Conservation (phyloP, 805 yeast genomes). For the Scheffersomyces coipomensis region DNA sequence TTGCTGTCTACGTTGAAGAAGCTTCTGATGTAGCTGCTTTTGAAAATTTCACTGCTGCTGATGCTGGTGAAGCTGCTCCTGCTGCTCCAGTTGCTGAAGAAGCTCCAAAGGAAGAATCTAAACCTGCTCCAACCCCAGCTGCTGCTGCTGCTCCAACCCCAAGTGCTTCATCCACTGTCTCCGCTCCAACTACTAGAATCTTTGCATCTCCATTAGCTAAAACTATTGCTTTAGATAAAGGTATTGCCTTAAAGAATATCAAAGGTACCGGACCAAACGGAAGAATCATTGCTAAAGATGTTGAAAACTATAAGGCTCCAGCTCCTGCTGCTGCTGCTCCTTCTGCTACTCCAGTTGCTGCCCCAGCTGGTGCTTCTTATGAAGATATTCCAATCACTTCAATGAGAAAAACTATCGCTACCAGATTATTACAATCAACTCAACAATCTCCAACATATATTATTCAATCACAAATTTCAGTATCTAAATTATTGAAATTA, state of each 20-base stretch:
- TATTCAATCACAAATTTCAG: conserved; percentile 84
- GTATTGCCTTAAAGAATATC: conserved; percentile 79
- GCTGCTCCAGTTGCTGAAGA: conserved; percentile 33
- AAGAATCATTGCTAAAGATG: conserved; percentile 88
- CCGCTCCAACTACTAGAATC: conserved; percentile 62
- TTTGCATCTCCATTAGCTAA: conserved; percentile 95
- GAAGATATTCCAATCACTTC: conserved; percentile 82
- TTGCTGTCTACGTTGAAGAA: conserved; percentile 94
- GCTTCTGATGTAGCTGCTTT: conserved; percentile 83
- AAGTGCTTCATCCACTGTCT: conserved; percentile 29
- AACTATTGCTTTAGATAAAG: conserved; percentile 87
- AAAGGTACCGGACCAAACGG: conserved; percentile 95
- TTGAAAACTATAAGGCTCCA: conserved; percentile 62
- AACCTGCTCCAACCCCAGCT: conserved; percentile 27
- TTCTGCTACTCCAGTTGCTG: conserved; percentile 43
- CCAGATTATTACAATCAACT: conserved; percentile 83
- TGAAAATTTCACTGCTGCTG: conserved; percentile 78
- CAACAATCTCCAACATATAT: conserved; percentile 88
- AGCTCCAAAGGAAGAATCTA: conserved; percentile 26
- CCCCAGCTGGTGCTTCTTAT: conserved; percentile 57
- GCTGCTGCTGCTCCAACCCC: conserved; percentile 25
- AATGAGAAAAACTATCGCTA: conserved; percentile 93
- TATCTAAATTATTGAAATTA: conserved; percentile 85
- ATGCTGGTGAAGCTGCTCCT: conserved; percentile 60
- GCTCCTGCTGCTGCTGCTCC: conserved; percentile 40